These are phyloP conservation scores for Blastocystis sp. DNA, from an alignment of 352 stramenopile species.

Conservation along the genomic window DNA sequence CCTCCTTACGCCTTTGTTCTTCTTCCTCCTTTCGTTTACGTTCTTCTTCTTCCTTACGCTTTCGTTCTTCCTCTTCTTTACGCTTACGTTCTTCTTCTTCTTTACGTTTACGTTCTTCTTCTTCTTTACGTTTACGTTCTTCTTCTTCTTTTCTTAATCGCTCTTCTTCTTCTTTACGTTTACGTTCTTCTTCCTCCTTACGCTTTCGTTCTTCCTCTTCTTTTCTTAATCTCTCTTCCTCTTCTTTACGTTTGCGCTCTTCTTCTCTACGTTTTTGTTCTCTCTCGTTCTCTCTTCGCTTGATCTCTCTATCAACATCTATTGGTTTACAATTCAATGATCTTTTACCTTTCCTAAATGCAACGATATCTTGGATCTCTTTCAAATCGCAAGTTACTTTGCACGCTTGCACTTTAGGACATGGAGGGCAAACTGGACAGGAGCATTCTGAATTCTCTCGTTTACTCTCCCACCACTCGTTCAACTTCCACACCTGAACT, in stretches of 20 bases:
- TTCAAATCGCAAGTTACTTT: background rate
- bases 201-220: background rate
- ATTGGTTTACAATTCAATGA: background rate
- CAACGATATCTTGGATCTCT: background rate
- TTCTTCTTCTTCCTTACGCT: conserved; percentile 4
- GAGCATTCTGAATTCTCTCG: background rate
- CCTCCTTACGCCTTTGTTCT: conserved; percentile 20
- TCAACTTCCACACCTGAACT: background rate
- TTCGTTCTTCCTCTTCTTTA: background rate
- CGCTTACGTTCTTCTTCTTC: background rate
- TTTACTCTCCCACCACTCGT: background rate
- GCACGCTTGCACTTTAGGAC: background rate
- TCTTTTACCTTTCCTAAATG: background rate
- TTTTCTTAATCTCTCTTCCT: background rate
- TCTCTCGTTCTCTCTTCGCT: background rate
- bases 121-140: background rate
- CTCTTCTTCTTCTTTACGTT: background rate
- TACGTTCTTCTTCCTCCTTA: background rate
- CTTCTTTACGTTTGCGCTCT: background rate
- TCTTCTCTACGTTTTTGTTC: background rate
- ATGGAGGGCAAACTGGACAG: background rate
- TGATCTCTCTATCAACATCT: background rate
- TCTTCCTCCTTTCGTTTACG: background rate
- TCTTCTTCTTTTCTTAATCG: conserved; percentile 24
- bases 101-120: background rate